Evolutionary conservation across 148 eudicot genomes (phyloP).

Genomic region (Silene uniflora): DNA sequence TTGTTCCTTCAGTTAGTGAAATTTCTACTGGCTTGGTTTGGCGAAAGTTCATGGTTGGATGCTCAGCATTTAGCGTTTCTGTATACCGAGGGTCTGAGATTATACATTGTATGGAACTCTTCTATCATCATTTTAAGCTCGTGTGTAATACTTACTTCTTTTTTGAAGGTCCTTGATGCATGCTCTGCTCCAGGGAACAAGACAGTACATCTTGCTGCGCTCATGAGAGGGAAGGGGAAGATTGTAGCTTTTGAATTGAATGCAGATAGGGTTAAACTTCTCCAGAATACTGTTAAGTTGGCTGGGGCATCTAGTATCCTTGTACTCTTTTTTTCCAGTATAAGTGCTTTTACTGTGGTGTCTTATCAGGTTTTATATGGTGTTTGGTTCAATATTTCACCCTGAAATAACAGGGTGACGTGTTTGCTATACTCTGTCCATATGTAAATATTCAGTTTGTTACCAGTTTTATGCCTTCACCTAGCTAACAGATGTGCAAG

Average conservation of each 20-base stretch:
- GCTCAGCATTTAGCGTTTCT: neutral
- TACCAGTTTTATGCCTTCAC: slow-evolving; percentile 42
- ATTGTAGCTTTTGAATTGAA: slow-evolving; percentile 86
- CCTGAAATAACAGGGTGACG: neutral
- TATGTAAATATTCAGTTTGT: neutral
- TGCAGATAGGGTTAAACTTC: slow-evolving; percentile 63
- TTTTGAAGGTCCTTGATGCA: slow-evolving; percentile 94
- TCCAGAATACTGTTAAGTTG: slow-evolving; percentile 50
- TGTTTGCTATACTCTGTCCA: neutral
- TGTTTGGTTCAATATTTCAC: neutral
- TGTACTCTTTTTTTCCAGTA: slow-evolving; percentile 10
- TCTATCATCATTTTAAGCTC: neutral
- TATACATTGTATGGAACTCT: slow-evolving; percentile 1
- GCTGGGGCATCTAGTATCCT: slow-evolving; percentile 99
- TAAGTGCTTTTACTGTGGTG: slow-evolving; percentile 3
- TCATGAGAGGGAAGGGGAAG: slow-evolving; percentile 79
- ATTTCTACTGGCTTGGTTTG: neutral
- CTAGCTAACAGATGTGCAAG: slow-evolving; percentile 58
- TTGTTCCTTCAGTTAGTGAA: neutral
- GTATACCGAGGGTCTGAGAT: neutral
- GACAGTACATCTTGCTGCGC: slow-evolving; percentile 90
- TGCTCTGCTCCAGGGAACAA: slow-evolving; percentile 99
- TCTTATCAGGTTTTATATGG: neutral
- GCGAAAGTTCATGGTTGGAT: slow-evolving; percentile 3
- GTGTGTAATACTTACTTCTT: slow-evolving; percentile 9